Base-by-base conservation (phyloP, 176 grass and related monocot species). In the Elaeis guineensis region DNA sequence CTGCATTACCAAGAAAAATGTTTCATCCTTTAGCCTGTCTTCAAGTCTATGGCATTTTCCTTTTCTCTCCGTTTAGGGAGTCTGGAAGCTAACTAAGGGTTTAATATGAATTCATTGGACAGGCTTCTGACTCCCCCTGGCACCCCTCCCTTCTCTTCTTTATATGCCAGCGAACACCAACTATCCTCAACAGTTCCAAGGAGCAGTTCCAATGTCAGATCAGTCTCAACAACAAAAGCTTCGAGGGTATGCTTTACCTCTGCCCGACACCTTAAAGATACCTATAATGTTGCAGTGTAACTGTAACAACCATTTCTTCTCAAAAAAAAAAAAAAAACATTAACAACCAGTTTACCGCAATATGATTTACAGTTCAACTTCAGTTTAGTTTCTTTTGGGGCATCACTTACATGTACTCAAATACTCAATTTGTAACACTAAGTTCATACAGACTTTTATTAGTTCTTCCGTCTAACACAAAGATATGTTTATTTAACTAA, bases 51-150 rank as follows among this genome's bases (percentile, higher is more conserved):
- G 17, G 2, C 28, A 32, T 15, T 54, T 4, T 56, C 20, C 17
- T 35, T 55, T 51, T 22, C 16, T 55, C 11, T 52, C 14, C 9
- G 35, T 44, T 3, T 12, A 44, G 35, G 35, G 35, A 2, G 11
- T 0, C 16, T 16, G 4, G 4, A 20, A 26, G 19, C 20, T 58
- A n/a, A n/a, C n/a, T n/a, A 19, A 0, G 52, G 9, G 23, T 54
- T 16, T 22, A 0, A 72, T 62, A 16, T 16, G 22, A 29, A 15
- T 9, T 4, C n/a, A 55, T 39, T 16, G 30, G 51, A 19, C 70
- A 73, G 70, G 59, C 50, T 73, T 23, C 58, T 73, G 17, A 73
- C 70, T 18, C 70, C 69, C 18, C 69, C 70, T 55, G 59, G 49
- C 21, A 73, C 25, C 54, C 50, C 70, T 48, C 25, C 24, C 3